Conservation (phyloP, 768 basidiomycete genomes). For the Tubosaeta brunneosetosa region DNA sequence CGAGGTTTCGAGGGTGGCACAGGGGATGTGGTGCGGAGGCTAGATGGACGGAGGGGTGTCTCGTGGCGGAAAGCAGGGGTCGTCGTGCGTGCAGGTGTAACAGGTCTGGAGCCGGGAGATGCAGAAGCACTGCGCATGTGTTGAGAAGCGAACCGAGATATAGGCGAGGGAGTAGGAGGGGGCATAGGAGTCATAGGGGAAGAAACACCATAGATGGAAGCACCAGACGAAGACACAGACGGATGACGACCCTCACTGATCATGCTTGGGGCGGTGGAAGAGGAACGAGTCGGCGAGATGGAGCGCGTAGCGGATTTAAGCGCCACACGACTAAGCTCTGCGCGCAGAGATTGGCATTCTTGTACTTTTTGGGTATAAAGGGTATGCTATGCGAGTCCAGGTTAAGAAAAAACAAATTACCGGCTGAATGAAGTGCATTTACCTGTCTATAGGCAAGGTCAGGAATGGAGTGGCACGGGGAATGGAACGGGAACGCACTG, state of each 20-base stretch:
- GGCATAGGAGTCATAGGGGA: constrained; percentile 36
- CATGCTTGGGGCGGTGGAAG: constrained; percentile 24
- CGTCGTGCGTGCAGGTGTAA: constrained; percentile 29
- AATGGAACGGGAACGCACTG: constrained; percentile 46
- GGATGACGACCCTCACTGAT: constrained; percentile 26
- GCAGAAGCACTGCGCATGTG: constrained; percentile 56
- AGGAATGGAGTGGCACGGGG: constrained; percentile 7
- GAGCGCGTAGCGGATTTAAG: constrained; percentile 27
- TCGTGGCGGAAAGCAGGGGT: constrained; percentile 28
- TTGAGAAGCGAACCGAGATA: constrained; percentile 48
- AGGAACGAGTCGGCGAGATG: constrained; percentile 22
- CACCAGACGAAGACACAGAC: constrained; percentile 28
- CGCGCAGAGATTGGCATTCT: constrained; percentile 64
- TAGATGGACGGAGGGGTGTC: constrained; percentile 29
- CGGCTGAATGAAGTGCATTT: constrained; percentile 28
- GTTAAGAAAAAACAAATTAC: constrained; percentile 10
- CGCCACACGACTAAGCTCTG: constrained; percentile 56
- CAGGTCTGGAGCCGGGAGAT: constrained; percentile 33
- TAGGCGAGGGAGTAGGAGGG: constrained; percentile 43
- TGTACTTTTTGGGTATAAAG: constrained; percentile 64
- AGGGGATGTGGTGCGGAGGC: constrained; percentile 27
- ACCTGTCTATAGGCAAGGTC: constrained; percentile 49
- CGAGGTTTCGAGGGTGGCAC: constrained; percentile 41
- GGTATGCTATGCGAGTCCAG: constrained; percentile 42
- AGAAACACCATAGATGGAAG: constrained; percentile 31